Evolutionary conservation across 768 basidiomycete species (phyloP).

Genomic region (Auricularia sp.): DNA sequence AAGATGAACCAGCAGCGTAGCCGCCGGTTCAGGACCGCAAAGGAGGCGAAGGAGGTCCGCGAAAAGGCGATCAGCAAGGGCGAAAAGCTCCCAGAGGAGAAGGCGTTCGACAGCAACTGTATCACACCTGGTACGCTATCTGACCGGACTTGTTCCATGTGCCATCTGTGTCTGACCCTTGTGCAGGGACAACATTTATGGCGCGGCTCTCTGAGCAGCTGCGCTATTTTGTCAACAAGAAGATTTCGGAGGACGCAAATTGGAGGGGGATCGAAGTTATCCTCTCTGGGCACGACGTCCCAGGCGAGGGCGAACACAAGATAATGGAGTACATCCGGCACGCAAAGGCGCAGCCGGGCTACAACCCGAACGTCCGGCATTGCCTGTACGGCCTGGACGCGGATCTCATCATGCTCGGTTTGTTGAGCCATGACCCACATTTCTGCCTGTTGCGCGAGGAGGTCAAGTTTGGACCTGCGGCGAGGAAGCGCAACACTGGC

Average conservation of each 20-base stretch:
- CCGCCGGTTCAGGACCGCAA: slow-evolving; percentile 87
- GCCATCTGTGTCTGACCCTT: not conserved
- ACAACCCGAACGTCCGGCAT: slow-evolving; percentile 94
- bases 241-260: slow-evolving; percentile 92
- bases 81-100: slow-evolving; percentile 84
- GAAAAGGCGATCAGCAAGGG: slow-evolving; percentile 84
- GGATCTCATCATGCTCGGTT: slow-evolving; percentile 94
- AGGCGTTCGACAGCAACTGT: slow-evolving; percentile 97
- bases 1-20: slow-evolving; percentile 99
- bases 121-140: slow-evolving; percentile 83
- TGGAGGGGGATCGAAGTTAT: slow-evolving; percentile 91
- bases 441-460: slow-evolving; percentile 96
- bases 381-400: slow-evolving; percentile 98
- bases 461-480: slow-evolving; percentile 87
- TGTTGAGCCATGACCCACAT: slow-evolving; percentile 96
- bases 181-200: slow-evolving; percentile 89
- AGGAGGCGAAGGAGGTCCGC: slow-evolving; percentile 77
- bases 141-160: not conserved
- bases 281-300: slow-evolving; percentile 93
- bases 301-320: slow-evolving; percentile 99
- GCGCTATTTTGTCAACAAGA: slow-evolving; percentile 95
- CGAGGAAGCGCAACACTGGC: slow-evolving; percentile 51
- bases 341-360: slow-evolving; percentile 87
- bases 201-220: slow-evolving; percentile 81
- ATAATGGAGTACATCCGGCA: slow-evolving; percentile 98